Evolutionary conservation across 305 asterid genomes (phyloP).

Genomic region (Caryopteris hybrid): DNA sequence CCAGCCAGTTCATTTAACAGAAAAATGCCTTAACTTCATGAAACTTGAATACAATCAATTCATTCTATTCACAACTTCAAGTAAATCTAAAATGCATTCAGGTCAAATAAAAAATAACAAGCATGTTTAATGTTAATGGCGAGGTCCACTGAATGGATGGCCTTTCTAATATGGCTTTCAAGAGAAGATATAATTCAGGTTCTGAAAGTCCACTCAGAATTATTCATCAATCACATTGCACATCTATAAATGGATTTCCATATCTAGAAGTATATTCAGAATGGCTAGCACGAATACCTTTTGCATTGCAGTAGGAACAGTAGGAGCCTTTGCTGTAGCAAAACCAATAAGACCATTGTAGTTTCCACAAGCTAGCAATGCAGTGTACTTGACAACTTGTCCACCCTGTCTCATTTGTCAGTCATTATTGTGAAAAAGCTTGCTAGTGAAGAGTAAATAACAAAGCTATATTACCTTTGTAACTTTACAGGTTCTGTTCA

Average conservation of each 20-base stretch:
- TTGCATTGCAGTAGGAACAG: constrained; percentile 71
- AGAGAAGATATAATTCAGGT: not conserved
- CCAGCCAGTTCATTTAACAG: not conserved
- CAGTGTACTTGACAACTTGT: constrained; percentile 76
- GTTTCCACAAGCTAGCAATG: constrained; percentile 91
- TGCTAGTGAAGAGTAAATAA: not conserved
- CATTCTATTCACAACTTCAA: not conserved
- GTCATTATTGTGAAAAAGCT: constrained; percentile 16
- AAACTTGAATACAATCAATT: not conserved
- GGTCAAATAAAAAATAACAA: not conserved
- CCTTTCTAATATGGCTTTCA: not conserved
- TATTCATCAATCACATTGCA: not conserved
- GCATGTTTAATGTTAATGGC: not conserved
- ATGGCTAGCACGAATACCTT: constrained; percentile 43
- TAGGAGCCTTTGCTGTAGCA: constrained; percentile 90
- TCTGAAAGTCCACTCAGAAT: not conserved
- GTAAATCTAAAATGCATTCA: not conserved
- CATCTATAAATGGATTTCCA: not conserved
- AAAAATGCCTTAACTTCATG: not conserved
- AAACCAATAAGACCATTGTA: constrained; percentile 89
- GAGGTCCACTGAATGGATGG: not conserved
- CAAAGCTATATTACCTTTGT: constrained; percentile 62
- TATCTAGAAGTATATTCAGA: not conserved
- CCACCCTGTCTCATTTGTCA: constrained; percentile 57
- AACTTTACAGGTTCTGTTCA: constrained; percentile 80